Percentiles rank a stretch among this genome's conserved stretches.
phyloP scores from a whole-genome alignment of 2,329 filamentous ascomycete species.

The Botrytis sinoallii region DNA sequence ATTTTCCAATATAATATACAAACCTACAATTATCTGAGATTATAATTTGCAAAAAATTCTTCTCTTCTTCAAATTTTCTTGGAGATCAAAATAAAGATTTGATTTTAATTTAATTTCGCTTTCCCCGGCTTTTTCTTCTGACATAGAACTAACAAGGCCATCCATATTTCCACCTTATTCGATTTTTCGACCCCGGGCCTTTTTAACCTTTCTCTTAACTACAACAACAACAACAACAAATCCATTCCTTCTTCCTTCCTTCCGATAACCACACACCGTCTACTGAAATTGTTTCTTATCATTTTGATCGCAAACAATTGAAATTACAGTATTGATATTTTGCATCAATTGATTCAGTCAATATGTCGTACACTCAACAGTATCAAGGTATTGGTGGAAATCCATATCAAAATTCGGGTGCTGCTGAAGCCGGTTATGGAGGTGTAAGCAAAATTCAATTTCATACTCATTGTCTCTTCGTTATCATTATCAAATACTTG shows the following conservation, averaged over 20 bases:
- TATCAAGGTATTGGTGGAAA: slow-evolving; percentile 55
- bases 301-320: slow-evolving; percentile 10
- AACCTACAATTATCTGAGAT: background rate
- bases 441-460: slow-evolving; percentile 21
- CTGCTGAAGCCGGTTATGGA: slow-evolving; percentile 31
- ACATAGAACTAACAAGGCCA: background rate
- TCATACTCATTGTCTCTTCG: background rate
- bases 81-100: background rate
- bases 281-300: background rate
- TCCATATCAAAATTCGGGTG: slow-evolving; percentile 50
- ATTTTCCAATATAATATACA: background rate
- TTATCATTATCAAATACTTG: background rate
- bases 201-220: background rate
- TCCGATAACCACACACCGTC: slow-evolving; percentile 1
- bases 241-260: background rate
- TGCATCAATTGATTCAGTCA: slow-evolving; percentile 28
- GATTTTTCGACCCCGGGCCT: background rate
- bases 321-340: background rate
- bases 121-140: slow-evolving; percentile 5
- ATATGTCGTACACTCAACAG: slow-evolving; percentile 57
- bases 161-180: background rate
- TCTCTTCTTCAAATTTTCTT: background rate
- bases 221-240: slow-evolving; percentile 1
- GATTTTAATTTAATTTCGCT: background rate
- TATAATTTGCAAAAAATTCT: background rate